Percentiles rank a stretch among this genome's conserved stretches.
Evolutionary conservation across 441 rosid genomes (phyloP).

Genomic region (Corymbia citriodora): DNA sequence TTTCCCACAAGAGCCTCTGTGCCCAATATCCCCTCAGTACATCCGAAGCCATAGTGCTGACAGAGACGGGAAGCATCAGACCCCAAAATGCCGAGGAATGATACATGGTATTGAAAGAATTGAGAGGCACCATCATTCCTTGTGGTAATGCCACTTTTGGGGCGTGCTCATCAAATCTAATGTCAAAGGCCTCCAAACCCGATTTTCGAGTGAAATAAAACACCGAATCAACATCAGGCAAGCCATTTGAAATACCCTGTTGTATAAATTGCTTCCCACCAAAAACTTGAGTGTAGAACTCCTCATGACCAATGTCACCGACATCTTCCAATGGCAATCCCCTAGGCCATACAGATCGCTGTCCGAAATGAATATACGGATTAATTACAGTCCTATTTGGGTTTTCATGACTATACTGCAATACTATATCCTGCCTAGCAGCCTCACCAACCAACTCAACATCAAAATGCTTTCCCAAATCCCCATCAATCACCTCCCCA

Average conservation of each 20-base stretch:
- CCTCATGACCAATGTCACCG: slow-evolving; percentile 76
- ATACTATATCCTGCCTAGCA: slow-evolving; percentile 65
- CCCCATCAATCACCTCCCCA: slow-evolving; percentile 72
- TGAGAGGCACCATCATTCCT: slow-evolving; percentile 79
- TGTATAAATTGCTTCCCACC: slow-evolving; percentile 92
- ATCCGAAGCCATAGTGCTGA: slow-evolving; percentile 93
- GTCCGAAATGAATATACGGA: slow-evolving; percentile 88
- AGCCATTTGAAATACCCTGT: slow-evolving; percentile 86
- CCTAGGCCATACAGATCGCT: slow-evolving; percentile 92
- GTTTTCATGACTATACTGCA: slow-evolving; percentile 82
- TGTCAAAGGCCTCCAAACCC: slow-evolving; percentile 67
- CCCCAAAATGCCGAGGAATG: slow-evolving; percentile 94
- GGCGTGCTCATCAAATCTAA: slow-evolving; percentile 72
- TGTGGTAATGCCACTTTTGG: slow-evolving; percentile 92
- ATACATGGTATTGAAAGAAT: slow-evolving; percentile 79
- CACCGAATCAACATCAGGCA: slow-evolving; percentile 96
- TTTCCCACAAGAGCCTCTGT: slow-evolving; percentile 90
- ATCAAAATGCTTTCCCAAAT: slow-evolving; percentile 81
- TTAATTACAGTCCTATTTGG: slow-evolving; percentile 69
- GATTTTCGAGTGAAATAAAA: slow-evolving; percentile 82
- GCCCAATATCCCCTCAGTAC: slow-evolving; percentile 92
- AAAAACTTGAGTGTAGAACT: slow-evolving; percentile 74
- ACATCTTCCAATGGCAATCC: slow-evolving; percentile 92
- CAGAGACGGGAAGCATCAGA: slow-evolving; percentile 87
- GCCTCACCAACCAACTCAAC: slow-evolving; percentile 72